Conservation (phyloP, 495 filamentous ascomycete species). For the Echria macrotheca region DNA sequence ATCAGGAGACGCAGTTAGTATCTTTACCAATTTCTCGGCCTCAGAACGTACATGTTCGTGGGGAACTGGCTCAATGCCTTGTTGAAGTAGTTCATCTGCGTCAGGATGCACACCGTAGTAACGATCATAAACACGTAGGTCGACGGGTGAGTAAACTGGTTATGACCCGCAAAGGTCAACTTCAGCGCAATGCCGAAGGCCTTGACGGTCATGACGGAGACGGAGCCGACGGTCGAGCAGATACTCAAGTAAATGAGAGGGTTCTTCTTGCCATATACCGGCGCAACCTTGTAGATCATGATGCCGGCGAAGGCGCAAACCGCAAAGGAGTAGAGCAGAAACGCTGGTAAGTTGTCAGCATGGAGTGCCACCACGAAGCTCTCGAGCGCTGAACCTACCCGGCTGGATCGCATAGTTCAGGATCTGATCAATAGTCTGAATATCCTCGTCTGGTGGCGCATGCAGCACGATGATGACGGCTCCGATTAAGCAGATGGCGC, state of each 20-base stretch:
- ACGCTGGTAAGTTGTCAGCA: slow-evolving; percentile 54
- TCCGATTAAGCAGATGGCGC: slow-evolving; percentile 91
- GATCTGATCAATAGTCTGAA: slow-evolving; percentile 82
- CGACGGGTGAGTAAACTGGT: slow-evolving; percentile 88
- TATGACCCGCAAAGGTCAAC: slow-evolving; percentile 81
- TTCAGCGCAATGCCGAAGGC: slow-evolving; percentile 96
- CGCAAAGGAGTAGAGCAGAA: slow-evolving; percentile 72
- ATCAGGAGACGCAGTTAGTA: slow-evolving; percentile 19
- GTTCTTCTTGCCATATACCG: slow-evolving; percentile 85
- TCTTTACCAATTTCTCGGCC: slow-evolving; percentile 17
- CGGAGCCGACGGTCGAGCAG: slow-evolving; percentile 91
- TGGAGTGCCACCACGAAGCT: not conserved
- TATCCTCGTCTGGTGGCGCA: slow-evolving; percentile 87
- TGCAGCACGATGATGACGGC: slow-evolving; percentile 97
- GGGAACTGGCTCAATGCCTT: slow-evolving; percentile 96
- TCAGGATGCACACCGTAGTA: slow-evolving; percentile 85
- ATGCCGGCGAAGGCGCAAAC: slow-evolving; percentile 77
- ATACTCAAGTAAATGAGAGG: slow-evolving; percentile 94
- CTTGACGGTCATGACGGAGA: slow-evolving; percentile 98
- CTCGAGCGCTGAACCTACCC: slow-evolving; percentile 46
- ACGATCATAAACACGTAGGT: slow-evolving; percentile 97
- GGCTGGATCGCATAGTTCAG: slow-evolving; percentile 81
- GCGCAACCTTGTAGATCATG: slow-evolving; percentile 95
- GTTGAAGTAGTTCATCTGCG: slow-evolving; percentile 99
- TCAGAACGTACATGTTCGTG: slow-evolving; percentile 71